Base-by-base conservation (phyloP, 2,329 filamentous ascomycete species). In the Drechslerella dactyloides region DNA sequence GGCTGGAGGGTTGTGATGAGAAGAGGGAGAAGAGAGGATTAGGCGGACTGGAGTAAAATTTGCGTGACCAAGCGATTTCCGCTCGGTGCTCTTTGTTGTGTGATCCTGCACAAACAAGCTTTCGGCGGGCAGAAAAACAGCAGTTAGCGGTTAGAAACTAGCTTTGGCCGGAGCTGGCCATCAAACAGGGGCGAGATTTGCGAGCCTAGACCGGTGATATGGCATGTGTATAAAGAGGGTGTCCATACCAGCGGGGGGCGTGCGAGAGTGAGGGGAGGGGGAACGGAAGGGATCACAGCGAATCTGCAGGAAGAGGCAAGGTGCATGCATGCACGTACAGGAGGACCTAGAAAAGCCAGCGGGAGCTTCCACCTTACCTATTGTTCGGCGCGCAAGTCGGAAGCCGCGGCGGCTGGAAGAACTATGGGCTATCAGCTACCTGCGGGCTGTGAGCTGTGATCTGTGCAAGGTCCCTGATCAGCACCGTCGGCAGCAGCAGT, bases 81-180 rank as follows among this genome's bases (percentile, higher is more conserved):
- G 73, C 62, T 74, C 74, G 52, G 63, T 56, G 60, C 65, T 75
- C 76, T 78, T 76, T 76, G 77, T 77, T 77, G 75, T 75, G 77
- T 78, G 76, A 78, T 78, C 76, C 69, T 63, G 61, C 61, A 73
- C 61, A 69, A 69, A 69, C 62, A 73, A 69, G 54, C 57, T 69
- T 64, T 57, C 57, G 23, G 24, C 27, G 8, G 8, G 27, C 27
- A 33, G 27, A 23, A 46, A 17, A 61, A 48, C 68, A 57, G 30
- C 57, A 75, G 69, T 60, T 70, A 74, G 60, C 69, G 74, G 72
- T 74, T 75, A 76, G 77, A n/a, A n/a, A n/a, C n/a, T n/a, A n/a
- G n/a, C n/a, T 75, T 69, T 77, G 76, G 37, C 15, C 11, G 37
- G n/a, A 13, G 37, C 4, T 15, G 13, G 37, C 5, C 37, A 77